Percentiles rank a stretch among this genome's conserved stretches.
These are phyloP conservation scores for Trichoderma sp. DNA, from an alignment of 2,329 filamentous ascomycete genomes.

Conservation along the genomic window DNA sequence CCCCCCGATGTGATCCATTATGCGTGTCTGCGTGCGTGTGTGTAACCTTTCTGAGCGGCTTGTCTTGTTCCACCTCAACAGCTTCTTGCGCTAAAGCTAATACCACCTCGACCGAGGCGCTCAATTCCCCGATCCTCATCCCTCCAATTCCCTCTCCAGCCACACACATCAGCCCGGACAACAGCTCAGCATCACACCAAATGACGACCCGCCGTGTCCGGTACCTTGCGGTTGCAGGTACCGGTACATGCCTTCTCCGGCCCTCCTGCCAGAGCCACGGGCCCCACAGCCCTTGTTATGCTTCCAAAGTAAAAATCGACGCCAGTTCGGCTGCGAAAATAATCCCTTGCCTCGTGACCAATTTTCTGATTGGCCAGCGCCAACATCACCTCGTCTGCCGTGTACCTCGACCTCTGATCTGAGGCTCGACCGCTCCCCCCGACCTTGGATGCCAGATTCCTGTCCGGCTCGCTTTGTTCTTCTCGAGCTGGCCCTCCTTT, in stretches of 20 bases:
- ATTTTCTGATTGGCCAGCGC: conserved; percentile 40
- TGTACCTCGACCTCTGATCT: conserved; percentile 36
- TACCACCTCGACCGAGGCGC: neutral
- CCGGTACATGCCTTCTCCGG: conserved; percentile 4
- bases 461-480: conserved; percentile 23
- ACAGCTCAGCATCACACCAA: neutral
- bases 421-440: conserved; percentile 26
- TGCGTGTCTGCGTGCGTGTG: neutral
- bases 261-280: neutral
- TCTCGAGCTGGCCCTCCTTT: conserved; percentile 28
- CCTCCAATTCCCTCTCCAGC: neutral
- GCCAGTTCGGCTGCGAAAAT: conserved; percentile 34
- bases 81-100: neutral
- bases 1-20: neutral
- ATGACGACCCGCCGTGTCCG: neutral
- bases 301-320: conserved; percentile 31
- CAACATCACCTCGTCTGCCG: conserved; percentile 35
- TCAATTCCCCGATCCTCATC: neutral
- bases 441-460: conserved; percentile 24
- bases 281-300: conserved; percentile 15
- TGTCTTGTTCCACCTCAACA: neutral
- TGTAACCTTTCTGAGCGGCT: neutral
- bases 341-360: conserved; percentile 34
- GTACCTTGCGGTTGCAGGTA: conserved; percentile 10
- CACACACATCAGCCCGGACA: neutral